These are phyloP conservation scores for Carnegiea gigantea DNA, from an alignment of 179 eudicot genomes.

Conservation along the genomic window DNA sequence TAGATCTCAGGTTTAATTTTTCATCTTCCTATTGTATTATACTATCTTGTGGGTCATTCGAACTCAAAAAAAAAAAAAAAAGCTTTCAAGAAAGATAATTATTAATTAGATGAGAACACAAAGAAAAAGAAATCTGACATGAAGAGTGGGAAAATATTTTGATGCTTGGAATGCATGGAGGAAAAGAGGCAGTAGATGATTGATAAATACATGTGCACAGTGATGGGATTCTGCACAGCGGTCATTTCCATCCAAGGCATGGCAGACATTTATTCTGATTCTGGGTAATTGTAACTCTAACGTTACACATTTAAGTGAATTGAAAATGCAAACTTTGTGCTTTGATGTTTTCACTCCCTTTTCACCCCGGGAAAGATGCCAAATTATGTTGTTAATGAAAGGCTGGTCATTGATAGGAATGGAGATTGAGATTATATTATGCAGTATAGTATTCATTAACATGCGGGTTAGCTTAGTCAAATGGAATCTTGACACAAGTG, in stretches of 20 bases:
- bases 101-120: constrained; percentile 20
- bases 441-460: background rate
- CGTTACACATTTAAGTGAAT: background rate
- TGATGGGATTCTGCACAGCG: constrained; percentile 14
- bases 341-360: background rate
- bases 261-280: background rate
- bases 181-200: constrained; percentile 12
- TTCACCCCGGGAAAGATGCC: background rate
- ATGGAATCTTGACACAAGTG: background rate
- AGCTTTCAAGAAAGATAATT: too few species aligned
- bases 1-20: too few species aligned
- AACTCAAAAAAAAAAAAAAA: too few species aligned
- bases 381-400: background rate
- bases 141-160: constrained; percentile 15
- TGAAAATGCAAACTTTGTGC: too few species aligned
- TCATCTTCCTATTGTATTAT: too few species aligned
- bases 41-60: too few species aligned
- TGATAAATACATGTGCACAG: background rate
- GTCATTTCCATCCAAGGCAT: constrained; percentile 11
- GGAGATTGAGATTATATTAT: too few species aligned
- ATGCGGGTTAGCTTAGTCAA: constrained; percentile 6
- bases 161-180: constrained; percentile 28
- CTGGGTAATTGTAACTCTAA: background rate
- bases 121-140: constrained; percentile 14
- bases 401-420: too few species aligned